Conservation (phyloP, 805 yeast genomes). For the Zygosaccharomyces kombuchaensis region DNA sequence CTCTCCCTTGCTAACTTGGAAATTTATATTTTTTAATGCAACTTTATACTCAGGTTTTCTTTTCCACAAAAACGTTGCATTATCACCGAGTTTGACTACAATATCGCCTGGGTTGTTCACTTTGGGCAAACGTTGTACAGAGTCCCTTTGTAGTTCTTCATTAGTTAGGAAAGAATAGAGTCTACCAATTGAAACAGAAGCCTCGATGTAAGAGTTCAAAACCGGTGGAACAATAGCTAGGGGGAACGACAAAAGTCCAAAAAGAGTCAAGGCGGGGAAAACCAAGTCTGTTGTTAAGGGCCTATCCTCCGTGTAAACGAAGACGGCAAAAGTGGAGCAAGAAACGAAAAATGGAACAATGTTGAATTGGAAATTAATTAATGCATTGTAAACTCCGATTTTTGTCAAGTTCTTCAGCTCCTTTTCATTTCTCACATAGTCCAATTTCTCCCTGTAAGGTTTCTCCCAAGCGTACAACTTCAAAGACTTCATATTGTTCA, state of each 20-base stretch:
- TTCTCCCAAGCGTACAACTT: slow-evolving; percentile 95
- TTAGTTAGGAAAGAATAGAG: slow-evolving; percentile 66
- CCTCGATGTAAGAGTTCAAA: slow-evolving; percentile 78
- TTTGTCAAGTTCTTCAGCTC: slow-evolving; percentile 72
- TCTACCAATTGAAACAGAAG: slow-evolving; percentile 78
- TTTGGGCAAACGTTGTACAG: slow-evolving; percentile 44
- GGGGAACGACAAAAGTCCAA: slow-evolving; percentile 87
- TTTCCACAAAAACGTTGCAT: slow-evolving; percentile 76
- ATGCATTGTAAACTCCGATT: slow-evolving; percentile 69
- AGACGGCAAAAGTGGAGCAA: slow-evolving; percentile 82
- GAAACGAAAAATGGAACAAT: slow-evolving; percentile 88
- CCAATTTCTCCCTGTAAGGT: slow-evolving; percentile 71
- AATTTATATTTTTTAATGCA: slow-evolving; percentile 59
- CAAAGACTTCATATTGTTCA: slow-evolving; percentile 86
- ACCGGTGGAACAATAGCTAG: slow-evolving; percentile 89
- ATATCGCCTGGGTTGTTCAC: slow-evolving; percentile 59
- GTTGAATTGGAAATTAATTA: slow-evolving; percentile 71
- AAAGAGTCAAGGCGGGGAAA: slow-evolving; percentile 83
- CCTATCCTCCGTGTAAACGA: slow-evolving; percentile 50
- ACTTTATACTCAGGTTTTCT: slow-evolving; percentile 65
- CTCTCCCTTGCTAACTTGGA: slow-evolving; percentile 67
- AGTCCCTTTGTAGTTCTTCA: slow-evolving; percentile 79
- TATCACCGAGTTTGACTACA: slow-evolving; percentile 51
- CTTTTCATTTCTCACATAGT: slow-evolving; percentile 79
- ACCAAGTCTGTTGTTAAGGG: slow-evolving; percentile 88